phyloP scores from a whole-genome alignment of 108 stramenopile species.

The Mayamaea pseudoterrestris region DNA sequence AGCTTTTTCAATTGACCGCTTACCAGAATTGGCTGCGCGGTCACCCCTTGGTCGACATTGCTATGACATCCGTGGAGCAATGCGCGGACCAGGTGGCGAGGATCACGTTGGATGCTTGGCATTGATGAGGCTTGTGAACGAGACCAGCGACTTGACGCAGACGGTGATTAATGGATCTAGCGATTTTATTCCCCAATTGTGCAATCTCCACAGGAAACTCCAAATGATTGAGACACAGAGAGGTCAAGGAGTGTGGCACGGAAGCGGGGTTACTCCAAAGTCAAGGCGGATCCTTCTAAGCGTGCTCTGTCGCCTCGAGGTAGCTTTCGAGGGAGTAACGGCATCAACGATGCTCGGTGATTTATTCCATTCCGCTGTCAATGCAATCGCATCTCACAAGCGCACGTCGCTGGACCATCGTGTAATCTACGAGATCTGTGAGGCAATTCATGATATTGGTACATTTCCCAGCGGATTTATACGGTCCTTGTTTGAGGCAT shows the following conservation, averaged over 20 bases:
- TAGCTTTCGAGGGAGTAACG: slow-evolving; percentile 12
- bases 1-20: slow-evolving; percentile 23
- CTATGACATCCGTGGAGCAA: slow-evolving; percentile 71
- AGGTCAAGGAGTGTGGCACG: slow-evolving; percentile 24
- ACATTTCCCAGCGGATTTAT: slow-evolving; percentile 42
- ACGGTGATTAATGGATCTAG: slow-evolving; percentile 16
- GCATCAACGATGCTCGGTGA: slow-evolving; percentile 14
- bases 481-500: slow-evolving; percentile 7
- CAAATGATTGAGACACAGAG: slow-evolving; percentile 41
- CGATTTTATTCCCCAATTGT: slow-evolving; percentile 27
- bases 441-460: slow-evolving; percentile 46
- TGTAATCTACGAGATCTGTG: slow-evolving; percentile 36
- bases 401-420: slow-evolving; percentile 6
- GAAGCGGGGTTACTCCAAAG: slow-evolving; percentile 44
- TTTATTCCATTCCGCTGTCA: slow-evolving; percentile 13
- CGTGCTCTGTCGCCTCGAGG: slow-evolving; percentile 35
- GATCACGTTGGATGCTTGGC: slow-evolving; percentile 48
- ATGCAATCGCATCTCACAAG: slow-evolving; percentile 7
- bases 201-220: slow-evolving; percentile 29
- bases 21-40: slow-evolving; percentile 60
- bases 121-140: slow-evolving; percentile 47
- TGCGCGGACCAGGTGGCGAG: slow-evolving; percentile 66
- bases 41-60: slow-evolving; percentile 45
- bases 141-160: slow-evolving; percentile 32
- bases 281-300: slow-evolving; percentile 57